Percentiles rank a stretch among this genome's conserved stretches.
Evolutionary conservation across 805 yeast genomes (phyloP).

Genomic region (Ogataea haglerorum): DNA sequence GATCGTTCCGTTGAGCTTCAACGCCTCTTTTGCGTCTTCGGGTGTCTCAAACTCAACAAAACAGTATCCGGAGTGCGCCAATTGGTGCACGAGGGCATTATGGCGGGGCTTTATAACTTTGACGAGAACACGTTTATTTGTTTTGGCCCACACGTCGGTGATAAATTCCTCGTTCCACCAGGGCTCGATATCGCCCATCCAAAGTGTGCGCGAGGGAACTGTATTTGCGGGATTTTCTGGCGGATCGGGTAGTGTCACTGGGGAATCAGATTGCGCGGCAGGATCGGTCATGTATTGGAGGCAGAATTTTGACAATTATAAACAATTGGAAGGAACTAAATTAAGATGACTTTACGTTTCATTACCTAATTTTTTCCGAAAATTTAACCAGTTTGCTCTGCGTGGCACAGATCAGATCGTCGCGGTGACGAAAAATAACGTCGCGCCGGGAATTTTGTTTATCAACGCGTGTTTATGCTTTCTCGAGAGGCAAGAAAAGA

Average conservation of each 20-base stretch:
- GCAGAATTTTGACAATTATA: neutral
- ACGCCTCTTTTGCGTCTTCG: constrained; percentile 66
- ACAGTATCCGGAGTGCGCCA: constrained; percentile 60
- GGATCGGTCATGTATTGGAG: constrained; percentile 4
- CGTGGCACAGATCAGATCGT: constrained; percentile 4
- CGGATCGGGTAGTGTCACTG: constrained; percentile 46
- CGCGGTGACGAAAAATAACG: neutral
- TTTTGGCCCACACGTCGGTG: constrained; percentile 55
- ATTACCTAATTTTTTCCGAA: neutral
- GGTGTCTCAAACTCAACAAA: constrained; percentile 70
- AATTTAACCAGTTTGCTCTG: constrained; percentile 9
- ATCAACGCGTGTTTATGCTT: constrained; percentile 16
- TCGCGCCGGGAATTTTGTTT: constrained; percentile 2
- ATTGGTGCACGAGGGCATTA: constrained; percentile 34
- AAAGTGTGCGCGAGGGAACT: constrained; percentile 62
- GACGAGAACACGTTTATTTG: constrained; percentile 56
- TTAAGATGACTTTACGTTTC: neutral
- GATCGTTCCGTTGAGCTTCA: constrained; percentile 60
- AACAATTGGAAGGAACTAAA: constrained; percentile 1
- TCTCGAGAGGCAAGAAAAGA: constrained; percentile 30
- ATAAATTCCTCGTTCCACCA: constrained; percentile 67
- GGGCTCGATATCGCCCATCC: constrained; percentile 90
- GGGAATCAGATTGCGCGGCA: constrained; percentile 1
- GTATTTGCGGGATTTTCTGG: constrained; percentile 50
- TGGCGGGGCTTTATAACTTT: constrained; percentile 55